Conservation (phyloP, 1,139 yeast species). For the Saccharomyces pastorianus region DNA sequence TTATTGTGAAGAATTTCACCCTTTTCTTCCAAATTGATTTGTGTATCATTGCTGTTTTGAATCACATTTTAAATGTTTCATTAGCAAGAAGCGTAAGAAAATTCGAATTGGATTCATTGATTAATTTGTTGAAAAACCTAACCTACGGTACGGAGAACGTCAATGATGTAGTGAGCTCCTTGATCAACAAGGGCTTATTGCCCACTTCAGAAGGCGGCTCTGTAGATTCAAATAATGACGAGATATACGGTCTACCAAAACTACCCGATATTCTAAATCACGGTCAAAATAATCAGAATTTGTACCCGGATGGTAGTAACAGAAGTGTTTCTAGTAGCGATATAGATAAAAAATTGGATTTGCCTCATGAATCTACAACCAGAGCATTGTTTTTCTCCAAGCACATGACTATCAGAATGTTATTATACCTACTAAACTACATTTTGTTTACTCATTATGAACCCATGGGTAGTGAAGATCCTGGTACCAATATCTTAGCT, state of each 20-base stretch:
- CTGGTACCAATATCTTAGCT: conserved; percentile 30
- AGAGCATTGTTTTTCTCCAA: conserved; percentile 34
- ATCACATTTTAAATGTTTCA: conserved; percentile 29
- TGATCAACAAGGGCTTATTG: conserved; percentile 26
- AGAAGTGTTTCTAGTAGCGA: neutral
- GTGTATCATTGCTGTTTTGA: conserved; percentile 28
- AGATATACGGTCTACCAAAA: conserved; percentile 32
- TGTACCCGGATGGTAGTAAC: conserved; percentile 10
- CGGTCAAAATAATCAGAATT: conserved; percentile 17
- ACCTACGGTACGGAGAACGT: conserved; percentile 29
- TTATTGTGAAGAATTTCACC: conserved; percentile 29
- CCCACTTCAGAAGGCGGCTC: conserved; percentile 29
- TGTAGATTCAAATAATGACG: conserved; percentile 25
- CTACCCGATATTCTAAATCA: conserved; percentile 30
- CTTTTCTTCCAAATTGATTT: conserved; percentile 31
- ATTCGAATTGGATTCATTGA: conserved; percentile 32
- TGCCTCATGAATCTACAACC: conserved; percentile 32
- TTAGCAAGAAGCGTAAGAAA: conserved; percentile 35
- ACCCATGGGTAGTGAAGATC: conserved; percentile 36
- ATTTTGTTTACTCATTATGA: conserved; percentile 39
- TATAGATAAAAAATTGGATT: conserved; percentile 23
- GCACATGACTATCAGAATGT: conserved; percentile 39
- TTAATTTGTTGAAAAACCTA: conserved; percentile 27
- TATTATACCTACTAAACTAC: conserved; percentile 41
- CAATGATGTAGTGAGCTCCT: conserved; percentile 22